A percentile compares a stretch with the other conserved stretches of the same genome.
Conservation (phyloP, 371 early-diverging fungal genomes). For the Actinomortierella wolfii region DNA sequence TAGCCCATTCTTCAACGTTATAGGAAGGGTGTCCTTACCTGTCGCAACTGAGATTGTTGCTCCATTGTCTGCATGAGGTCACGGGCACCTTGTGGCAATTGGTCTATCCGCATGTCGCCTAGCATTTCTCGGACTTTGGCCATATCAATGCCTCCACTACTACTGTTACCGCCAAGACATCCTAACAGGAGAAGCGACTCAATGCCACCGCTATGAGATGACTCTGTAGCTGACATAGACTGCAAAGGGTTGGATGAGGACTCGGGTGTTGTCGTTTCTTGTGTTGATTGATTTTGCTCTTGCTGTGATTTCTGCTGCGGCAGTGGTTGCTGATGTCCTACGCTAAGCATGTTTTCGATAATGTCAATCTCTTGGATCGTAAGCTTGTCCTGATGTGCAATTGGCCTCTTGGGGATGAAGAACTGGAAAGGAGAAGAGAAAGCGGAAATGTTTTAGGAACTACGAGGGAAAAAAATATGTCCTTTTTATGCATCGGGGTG, state of each 20-base stretch:
- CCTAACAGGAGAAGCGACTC: neutral
- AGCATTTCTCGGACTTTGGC: constrained; percentile 31
- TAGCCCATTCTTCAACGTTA: too few species aligned
- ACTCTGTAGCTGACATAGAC: neutral
- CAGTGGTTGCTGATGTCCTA: neutral
- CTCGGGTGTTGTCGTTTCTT: neutral
- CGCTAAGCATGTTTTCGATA: constrained; percentile 10
- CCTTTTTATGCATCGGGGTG: too few species aligned
- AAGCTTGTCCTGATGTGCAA: constrained; percentile 13
- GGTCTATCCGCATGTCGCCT: constrained; percentile 21
- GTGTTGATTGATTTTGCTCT: neutral
- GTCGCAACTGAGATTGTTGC: constrained; percentile 9
- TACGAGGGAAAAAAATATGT: too few species aligned
- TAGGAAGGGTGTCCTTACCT: too few species aligned
- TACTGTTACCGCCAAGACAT: neutral
- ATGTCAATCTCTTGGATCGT: constrained; percentile 21
- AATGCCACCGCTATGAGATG: neutral
- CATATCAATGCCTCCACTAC: constrained; percentile 11
- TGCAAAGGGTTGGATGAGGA: neutral
- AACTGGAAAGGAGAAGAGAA: constrained; percentile 13
- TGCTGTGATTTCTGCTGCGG: neutral
- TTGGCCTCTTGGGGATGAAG: constrained; percentile 34
- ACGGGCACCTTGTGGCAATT: constrained; percentile 26
- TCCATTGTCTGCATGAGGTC: constrained; percentile 29
- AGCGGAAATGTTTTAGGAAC: too few species aligned